These are phyloP conservation scores for Piloderma croceum DNA, from an alignment of 768 basidiomycete genomes.

Conservation along the genomic window DNA sequence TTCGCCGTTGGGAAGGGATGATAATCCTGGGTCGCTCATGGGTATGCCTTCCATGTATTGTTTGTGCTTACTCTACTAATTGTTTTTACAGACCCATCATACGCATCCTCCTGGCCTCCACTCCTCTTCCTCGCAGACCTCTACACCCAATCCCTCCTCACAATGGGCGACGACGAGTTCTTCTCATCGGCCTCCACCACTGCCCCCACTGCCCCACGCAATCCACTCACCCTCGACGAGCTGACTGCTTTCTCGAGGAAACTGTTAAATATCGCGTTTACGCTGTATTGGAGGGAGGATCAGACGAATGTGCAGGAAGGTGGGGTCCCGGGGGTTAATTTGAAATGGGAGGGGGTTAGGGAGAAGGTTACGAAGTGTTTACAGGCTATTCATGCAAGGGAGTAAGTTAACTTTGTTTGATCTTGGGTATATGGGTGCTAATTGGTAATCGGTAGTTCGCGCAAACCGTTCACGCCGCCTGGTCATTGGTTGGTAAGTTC, in stretches of 20 bases:
- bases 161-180: conserved; percentile 97
- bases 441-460: conserved; percentile 48
- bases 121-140: conserved; percentile 76
- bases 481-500: conserved; percentile 80
- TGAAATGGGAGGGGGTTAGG: conserved; percentile 65
- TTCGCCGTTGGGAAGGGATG: conserved; percentile 58
- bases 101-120: conserved; percentile 53
- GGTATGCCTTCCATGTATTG: conserved; percentile 15
- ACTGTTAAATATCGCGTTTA: conserved; percentile 79
- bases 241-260: conserved; percentile 69
- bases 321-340: conserved; percentile 35
- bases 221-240: conserved; percentile 81
- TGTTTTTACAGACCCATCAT: conserved; percentile 34
- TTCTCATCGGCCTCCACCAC: conserved; percentile 44
- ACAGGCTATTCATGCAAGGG: conserved; percentile 78
- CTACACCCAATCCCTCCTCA: conserved; percentile 78
- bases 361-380: conserved; percentile 75
- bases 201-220: conserved; percentile 38
- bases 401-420: conserved; percentile 48
- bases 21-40: conserved; percentile 21
- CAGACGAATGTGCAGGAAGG: conserved; percentile 26
- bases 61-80: neutral
- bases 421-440: conserved; percentile 2
- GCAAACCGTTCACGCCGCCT: conserved; percentile 73
- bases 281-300: conserved; percentile 64